phyloP scores from a whole-genome alignment of 768 basidiomycete genomes.

The Artomyces pyxidatus region DNA sequence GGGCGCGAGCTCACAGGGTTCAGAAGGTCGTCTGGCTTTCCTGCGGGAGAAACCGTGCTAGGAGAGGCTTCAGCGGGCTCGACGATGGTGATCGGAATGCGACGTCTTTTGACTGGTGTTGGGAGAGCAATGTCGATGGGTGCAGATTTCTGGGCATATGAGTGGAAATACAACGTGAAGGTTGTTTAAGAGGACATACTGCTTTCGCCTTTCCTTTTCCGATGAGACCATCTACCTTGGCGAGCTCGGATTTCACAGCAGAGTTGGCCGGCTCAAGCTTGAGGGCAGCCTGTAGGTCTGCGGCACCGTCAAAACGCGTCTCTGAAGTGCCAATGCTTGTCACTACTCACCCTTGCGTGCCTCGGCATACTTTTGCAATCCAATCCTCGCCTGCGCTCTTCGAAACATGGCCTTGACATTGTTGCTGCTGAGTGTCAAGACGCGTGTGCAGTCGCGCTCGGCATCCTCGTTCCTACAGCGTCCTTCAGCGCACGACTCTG shows the following conservation, averaged over 20 bases:
- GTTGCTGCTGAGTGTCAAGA: constrained; percentile 41
- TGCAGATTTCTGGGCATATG: constrained; percentile 7
- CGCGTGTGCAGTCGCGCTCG: constrained; percentile 49
- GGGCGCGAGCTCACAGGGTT: constrained; percentile 15
- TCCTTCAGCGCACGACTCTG: neutral
- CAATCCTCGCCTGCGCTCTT: constrained; percentile 63
- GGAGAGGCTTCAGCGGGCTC: constrained; percentile 24
- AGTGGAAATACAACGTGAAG: neutral
- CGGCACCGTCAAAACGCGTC: neutral
- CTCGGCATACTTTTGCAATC: constrained; percentile 42
- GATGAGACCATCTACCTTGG: constrained; percentile 36
- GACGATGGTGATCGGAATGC: constrained; percentile 57
- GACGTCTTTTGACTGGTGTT: constrained; percentile 33
- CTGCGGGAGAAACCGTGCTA: neutral
- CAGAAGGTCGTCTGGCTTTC: constrained; percentile 7
- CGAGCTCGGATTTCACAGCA: constrained; percentile 55
- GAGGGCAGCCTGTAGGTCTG: constrained; percentile 57
- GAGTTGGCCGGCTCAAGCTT: constrained; percentile 57
- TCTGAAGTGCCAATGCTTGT: neutral
- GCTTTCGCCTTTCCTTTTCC: constrained; percentile 27
- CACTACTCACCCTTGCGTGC: constrained; percentile 51
- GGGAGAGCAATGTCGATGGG: neutral
- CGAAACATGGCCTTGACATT: constrained; percentile 81
- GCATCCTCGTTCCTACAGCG: constrained; percentile 11
- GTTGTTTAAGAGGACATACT: neutral